Evolutionary conservation across 495 filamentous ascomycete genomes (phyloP), one percentile per base, ranked within the genome.

Genomic region (Aspergillus taichungensis): DNA sequence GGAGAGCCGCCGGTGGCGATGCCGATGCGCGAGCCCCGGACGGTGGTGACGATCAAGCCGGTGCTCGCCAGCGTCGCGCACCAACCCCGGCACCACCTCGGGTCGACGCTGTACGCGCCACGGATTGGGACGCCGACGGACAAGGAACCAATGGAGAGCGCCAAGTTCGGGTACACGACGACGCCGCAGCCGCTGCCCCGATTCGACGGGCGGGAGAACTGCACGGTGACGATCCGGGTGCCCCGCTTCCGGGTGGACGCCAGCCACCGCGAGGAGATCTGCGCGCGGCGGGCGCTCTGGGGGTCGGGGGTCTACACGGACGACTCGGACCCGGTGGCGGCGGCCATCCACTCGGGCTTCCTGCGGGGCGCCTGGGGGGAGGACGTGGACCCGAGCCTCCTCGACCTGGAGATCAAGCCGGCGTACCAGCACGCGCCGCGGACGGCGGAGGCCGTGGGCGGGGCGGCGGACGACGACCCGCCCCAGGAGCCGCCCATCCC

Each of bases 221-320:
- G 87, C 57, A 94, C 89, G 0, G 78, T 92, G 52, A 94, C 87
- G 6, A 67, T 97, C 40, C 85, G 89, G 35, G 83, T 97, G 6
- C 85, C 89, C 3, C 79, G 87, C 12, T 78, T 82, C 50, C 86
- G 89, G 54, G 74, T 99, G 24, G 76, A 72, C 11, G 59, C 75
- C 1, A 62, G 67, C 6, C 75, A 81, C 30, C 78, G 89, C 6
- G 84, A 88, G 58, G 87, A 92, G 53, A 88, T 97, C 51, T 90
- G 86, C 13, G 64, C 75, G 6, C 74, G 83, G 10, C 77, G 84
- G 35, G 82, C 85, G 2, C 62, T 98, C 3, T 98, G 90, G 90
- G 92, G 92, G 8, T 90, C 88, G 0, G 87, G 89, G 13, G 73
- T 97, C 6, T 97, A 98, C 61, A 95, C 89, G 0, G 94, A 97